These are phyloP conservation scores for Silene vulgaris DNA, from an alignment of 179 eudicot genomes.

Conservation along the genomic window DNA sequence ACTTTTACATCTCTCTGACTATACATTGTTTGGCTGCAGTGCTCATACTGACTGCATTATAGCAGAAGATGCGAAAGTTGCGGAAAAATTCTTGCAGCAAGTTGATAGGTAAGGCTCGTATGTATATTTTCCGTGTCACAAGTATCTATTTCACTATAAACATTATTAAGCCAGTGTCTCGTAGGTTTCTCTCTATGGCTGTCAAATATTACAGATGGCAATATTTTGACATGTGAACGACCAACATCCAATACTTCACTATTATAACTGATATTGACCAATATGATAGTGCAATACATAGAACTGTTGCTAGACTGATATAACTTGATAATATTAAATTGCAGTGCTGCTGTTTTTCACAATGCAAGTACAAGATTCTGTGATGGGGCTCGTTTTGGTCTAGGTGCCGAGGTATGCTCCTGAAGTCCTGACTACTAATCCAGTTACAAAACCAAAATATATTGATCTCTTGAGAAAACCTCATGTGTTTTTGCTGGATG, in stretches of 20 bases:
- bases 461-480: not conserved
- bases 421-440: not conserved
- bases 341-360: conserved; percentile 97
- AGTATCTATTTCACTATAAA: not conserved
- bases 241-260: not conserved
- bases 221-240: not conserved
- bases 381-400: conserved; percentile 94
- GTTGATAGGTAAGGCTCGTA: conserved; percentile 71
- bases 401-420: conserved; percentile 86
- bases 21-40: conserved; percentile 40
- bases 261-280: not conserved
- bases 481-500: conserved; percentile 3
- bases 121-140: not conserved
- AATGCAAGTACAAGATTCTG: conserved; percentile 96
- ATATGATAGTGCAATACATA: not conserved
- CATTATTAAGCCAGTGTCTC: not conserved
- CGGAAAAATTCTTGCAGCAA: conserved; percentile 59
- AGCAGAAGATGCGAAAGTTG: conserved; percentile 63
- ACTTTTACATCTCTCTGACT: not conserved
- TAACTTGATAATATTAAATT: conserved; percentile 15
- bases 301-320: not conserved
- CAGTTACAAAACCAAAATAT: not conserved
- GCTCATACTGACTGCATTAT: conserved; percentile 85
- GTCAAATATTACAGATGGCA: not conserved
- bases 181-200: not conserved